phyloP scores from a whole-genome alignment of 2,329 filamentous ascomycete genomes.

The Diaporthe capsici region DNA sequence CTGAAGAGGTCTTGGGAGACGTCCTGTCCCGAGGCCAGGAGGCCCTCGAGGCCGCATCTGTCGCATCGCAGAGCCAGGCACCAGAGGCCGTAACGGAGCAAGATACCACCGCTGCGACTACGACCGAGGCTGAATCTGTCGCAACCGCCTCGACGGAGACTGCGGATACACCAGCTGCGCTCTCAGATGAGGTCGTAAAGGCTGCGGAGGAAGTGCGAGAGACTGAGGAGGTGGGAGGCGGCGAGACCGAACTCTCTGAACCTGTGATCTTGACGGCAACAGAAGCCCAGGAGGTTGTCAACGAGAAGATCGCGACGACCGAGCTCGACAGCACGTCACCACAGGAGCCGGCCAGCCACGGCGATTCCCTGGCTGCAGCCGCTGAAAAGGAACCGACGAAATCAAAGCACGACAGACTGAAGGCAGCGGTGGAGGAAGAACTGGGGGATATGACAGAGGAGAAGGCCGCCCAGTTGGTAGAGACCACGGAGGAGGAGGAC shows the following conservation, averaged over 20 bases:
- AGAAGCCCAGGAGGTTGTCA: slow-evolving; percentile 35
- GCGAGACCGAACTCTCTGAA: slow-evolving; percentile 17
- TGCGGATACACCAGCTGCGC: neutral
- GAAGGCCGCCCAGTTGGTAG: slow-evolving; percentile 5
- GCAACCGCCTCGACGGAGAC: neutral
- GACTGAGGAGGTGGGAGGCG: slow-evolving; percentile 24
- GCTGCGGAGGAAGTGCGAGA: slow-evolving; percentile 33
- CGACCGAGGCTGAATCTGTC: neutral
- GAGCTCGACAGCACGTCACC: neutral
- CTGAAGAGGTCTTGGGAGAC: neutral
- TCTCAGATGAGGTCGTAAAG: slow-evolving; percentile 24
- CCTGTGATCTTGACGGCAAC: slow-evolving; percentile 4
- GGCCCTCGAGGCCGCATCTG: slow-evolving; percentile 2
- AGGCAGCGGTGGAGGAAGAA: neutral
- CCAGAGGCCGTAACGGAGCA: slow-evolving; percentile 14
- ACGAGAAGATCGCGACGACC: slow-evolving; percentile 9
- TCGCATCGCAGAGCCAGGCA: slow-evolving; percentile 17
- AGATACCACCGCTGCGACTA: neutral
- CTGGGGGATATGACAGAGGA: neutral
- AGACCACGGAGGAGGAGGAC: slow-evolving; percentile 11
- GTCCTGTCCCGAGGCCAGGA: neutral
- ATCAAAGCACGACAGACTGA: neutral
- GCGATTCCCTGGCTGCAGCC: neutral
- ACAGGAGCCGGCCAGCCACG: neutral
- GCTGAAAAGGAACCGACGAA: neutral